Percentiles rank a stretch among this genome's conserved stretches.
Evolutionary conservation across 768 basidiomycete genomes (phyloP).

Genomic region (Cytidiella melzeri): DNA sequence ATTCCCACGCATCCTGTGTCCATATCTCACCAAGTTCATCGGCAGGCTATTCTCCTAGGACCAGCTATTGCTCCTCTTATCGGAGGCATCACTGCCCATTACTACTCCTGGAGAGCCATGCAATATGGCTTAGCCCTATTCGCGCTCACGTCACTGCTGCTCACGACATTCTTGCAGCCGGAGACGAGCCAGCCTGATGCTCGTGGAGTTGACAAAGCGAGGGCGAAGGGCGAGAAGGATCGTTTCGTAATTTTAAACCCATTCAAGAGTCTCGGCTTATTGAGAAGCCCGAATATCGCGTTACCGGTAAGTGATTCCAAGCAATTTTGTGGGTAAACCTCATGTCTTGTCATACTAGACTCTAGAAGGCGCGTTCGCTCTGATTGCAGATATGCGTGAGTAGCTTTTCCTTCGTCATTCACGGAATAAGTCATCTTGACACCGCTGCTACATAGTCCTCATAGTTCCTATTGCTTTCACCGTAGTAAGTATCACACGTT

Average conservation of each 20-base stretch:
- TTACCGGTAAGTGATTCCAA: constrained; percentile 37
- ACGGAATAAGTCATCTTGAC: not conserved
- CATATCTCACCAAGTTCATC: too few species aligned
- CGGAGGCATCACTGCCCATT: constrained; percentile 53
- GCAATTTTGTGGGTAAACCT: not conserved
- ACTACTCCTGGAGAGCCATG: constrained; percentile 61
- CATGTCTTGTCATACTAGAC: constrained; percentile 35
- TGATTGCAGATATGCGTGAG: constrained; percentile 30
- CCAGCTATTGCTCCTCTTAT: constrained; percentile 54
- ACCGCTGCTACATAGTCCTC: constrained; percentile 25
- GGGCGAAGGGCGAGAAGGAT: constrained; percentile 8
- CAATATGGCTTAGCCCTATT: constrained; percentile 40
- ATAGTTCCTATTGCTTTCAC: constrained; percentile 62
- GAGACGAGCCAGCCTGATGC: constrained; percentile 63
- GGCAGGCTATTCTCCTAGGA: constrained; percentile 50
- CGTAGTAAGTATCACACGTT: constrained; percentile 37
- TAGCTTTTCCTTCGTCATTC: constrained; percentile 8
- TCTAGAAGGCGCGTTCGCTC: constrained; percentile 29
- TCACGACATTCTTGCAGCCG: constrained; percentile 45
- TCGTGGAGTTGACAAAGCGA: constrained; percentile 44
- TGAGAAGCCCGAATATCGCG: constrained; percentile 56
- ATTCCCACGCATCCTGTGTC: too few species aligned
- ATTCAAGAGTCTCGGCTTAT: constrained; percentile 40
- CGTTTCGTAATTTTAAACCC: constrained; percentile 52
- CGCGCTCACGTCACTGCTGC: constrained; percentile 33